Evolutionary conservation across 2,329 filamentous ascomycete species (phyloP), one percentile per base, ranked within the genome.

Genomic region (Tolypocladium tropicale): DNA sequence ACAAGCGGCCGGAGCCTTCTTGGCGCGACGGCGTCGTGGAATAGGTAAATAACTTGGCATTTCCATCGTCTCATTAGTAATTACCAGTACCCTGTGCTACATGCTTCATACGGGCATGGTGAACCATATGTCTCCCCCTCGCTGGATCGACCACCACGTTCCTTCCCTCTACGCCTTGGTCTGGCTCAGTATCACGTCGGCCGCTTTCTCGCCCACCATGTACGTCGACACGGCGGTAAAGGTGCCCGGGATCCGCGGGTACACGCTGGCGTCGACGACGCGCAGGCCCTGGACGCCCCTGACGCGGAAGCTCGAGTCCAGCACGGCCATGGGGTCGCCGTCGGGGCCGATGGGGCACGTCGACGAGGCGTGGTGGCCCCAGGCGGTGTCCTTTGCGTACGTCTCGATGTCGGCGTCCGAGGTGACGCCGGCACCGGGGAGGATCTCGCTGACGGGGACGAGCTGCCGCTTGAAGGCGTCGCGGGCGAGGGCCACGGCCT

Each of bases 211-310:
- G 33, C 73, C 74, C 28, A 82, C 69, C 73, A 83, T 79, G 63
- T 79, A 82, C 1, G 76, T 77, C 2, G 80, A 73, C 2, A 78
- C 59, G 1, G 72, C 70, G 54, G 76, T 74, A 61, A 78, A 82
- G 6, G 74, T 75, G 7, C 80, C 81, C 1, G 69, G 68, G 41
- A 69, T 79, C 56, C 71, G 72, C 3, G 80, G 79, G 58, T 78
- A 84, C 3, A 77, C 73, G 16, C 73, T 76, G 2, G 79, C 81
- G 69, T 85, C 82, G 3, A 84, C 82, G 18, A 84, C 82, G 21
- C 82, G 70, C 52, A 85, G 67, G 0, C 76, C 75, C 3, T 70
- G 65, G 2, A 81, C 76, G 6, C 80, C 80, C 21, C 76, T 68
- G 4, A 85, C 81, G 23, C 75, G 71, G 65, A 84, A 82, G 55